Evolutionary conservation across 352 stramenopile species (phyloP).

Genomic region (Phytopythium aichiense): DNA sequence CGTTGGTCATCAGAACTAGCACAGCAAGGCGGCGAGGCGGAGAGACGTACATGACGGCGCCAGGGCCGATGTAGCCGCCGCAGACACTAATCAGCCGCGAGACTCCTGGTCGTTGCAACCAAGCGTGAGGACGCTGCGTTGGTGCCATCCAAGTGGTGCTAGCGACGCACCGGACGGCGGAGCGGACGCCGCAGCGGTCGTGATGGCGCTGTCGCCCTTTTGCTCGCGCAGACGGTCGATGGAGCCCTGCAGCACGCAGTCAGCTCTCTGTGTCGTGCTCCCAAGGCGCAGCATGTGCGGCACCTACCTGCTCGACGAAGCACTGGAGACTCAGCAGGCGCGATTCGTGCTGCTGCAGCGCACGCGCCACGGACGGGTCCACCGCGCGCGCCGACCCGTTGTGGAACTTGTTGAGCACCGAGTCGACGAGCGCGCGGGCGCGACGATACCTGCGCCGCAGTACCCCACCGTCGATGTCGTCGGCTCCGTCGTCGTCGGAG

Average conservation of each 20-base stretch:
- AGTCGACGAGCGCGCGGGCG: conserved; percentile 44
- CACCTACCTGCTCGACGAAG: conserved; percentile 56
- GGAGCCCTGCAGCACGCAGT: conserved; percentile 19
- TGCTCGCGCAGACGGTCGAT: conserved; percentile 38
- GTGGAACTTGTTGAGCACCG: conserved; percentile 73
- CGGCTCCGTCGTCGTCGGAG: not conserved
- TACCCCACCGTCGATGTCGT: not conserved
- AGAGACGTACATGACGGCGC: conserved; percentile 53
- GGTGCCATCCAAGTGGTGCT: not conserved
- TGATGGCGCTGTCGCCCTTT: conserved; percentile 26
- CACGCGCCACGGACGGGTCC: conserved; percentile 58
- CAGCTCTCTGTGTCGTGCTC: not conserved
- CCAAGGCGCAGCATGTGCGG: not conserved
- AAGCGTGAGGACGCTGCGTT: not conserved
- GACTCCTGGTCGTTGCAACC: not conserved
- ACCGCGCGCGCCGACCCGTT: conserved; percentile 62
- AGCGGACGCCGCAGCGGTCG: not conserved
- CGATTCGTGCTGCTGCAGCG: conserved; percentile 48
- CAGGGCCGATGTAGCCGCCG: conserved; percentile 40
- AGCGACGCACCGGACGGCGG: not conserved
- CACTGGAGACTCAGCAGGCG: conserved; percentile 65
- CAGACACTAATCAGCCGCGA: conserved; percentile 43
- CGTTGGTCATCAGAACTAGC: not conserved
- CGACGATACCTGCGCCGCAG: conserved; percentile 38
- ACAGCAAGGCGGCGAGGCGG: not conserved